Conservation (phyloP, 768 basidiomycete genomes). For the Russula dissimulans region DNA sequence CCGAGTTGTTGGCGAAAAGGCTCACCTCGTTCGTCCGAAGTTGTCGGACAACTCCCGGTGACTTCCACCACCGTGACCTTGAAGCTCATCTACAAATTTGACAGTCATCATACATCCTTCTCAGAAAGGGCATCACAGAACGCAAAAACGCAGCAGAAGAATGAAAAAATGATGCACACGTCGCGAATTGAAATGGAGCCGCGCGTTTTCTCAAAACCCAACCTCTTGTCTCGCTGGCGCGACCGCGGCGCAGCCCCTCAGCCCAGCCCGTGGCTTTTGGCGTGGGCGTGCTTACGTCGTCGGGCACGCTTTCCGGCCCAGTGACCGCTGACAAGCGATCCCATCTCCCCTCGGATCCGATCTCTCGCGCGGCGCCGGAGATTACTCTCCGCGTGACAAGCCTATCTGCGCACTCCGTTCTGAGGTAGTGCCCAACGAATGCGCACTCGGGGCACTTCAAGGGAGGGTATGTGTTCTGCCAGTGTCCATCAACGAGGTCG, state of each 20-base stretch:
- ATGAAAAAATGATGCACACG: neutral
- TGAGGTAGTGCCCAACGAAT: neutral
- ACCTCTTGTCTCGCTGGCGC: neutral
- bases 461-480: too few relatives aligned
- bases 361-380: slow-evolving; percentile 5
- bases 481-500: too few relatives aligned
- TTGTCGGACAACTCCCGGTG: too few relatives aligned
- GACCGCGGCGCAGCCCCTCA: slow-evolving; percentile 7
- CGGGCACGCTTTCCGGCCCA: neutral
- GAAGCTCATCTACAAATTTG: too few relatives aligned
- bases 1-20: neutral
- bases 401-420: neutral
- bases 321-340: slow-evolving; percentile 4
- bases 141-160: neutral
- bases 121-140: neutral
- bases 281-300: slow-evolving; percentile 7
- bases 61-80: too few relatives aligned
- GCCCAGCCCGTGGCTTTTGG: slow-evolving; percentile 1
- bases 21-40: too few relatives aligned
- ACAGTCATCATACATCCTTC: too few relatives aligned
- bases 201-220: neutral
- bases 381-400: slow-evolving; percentile 9
- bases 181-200: neutral
- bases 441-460: too few relatives aligned
- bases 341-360: slow-evolving; percentile 5